These are phyloP conservation scores for Leccinum ochraceum DNA, from an alignment of 768 basidiomycete species.

Conservation along the genomic window DNA sequence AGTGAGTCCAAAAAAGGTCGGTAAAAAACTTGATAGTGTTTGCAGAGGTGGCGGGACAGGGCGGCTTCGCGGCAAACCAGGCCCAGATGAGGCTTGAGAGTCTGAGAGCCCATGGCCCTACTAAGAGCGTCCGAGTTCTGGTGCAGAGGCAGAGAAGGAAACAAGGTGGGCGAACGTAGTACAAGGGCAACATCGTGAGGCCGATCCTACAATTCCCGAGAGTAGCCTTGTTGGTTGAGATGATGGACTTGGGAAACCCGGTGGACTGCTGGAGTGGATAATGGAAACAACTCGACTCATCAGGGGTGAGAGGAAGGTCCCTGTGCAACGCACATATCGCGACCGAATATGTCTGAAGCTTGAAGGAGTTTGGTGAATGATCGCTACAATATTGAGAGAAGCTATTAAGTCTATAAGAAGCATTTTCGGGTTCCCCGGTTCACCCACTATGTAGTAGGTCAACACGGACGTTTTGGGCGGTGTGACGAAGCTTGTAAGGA, in stretches of 20 bases:
- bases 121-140: not conserved
- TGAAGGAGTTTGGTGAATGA: slow-evolving; percentile 24
- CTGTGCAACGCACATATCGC: slow-evolving; percentile 14
- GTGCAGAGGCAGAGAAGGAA: not conserved
- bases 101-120: slow-evolving; percentile 26
- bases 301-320: slow-evolving; percentile 23
- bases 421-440: too few relatives aligned
- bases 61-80: slow-evolving; percentile 40
- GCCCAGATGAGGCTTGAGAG: slow-evolving; percentile 36
- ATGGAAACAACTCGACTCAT: slow-evolving; percentile 21
- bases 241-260: slow-evolving; percentile 47
- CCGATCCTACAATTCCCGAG: slow-evolving; percentile 36
- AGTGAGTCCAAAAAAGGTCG: slow-evolving; percentile 31
- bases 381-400: slow-evolving; percentile 7
- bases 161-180: slow-evolving; percentile 26
- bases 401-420: too few relatives aligned
- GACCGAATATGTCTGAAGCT: slow-evolving; percentile 11
- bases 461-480: too few relatives aligned
- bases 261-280: slow-evolving; percentile 39
- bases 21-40: slow-evolving; percentile 44
- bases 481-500: too few relatives aligned
- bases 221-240: slow-evolving; percentile 32
- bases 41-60: slow-evolving; percentile 44
- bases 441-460: too few relatives aligned
- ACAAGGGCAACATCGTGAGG: slow-evolving; percentile 33